These are phyloP conservation scores for Protomyces inundatus DNA, from an alignment of 1,139 yeast species.

Conservation along the genomic window DNA sequence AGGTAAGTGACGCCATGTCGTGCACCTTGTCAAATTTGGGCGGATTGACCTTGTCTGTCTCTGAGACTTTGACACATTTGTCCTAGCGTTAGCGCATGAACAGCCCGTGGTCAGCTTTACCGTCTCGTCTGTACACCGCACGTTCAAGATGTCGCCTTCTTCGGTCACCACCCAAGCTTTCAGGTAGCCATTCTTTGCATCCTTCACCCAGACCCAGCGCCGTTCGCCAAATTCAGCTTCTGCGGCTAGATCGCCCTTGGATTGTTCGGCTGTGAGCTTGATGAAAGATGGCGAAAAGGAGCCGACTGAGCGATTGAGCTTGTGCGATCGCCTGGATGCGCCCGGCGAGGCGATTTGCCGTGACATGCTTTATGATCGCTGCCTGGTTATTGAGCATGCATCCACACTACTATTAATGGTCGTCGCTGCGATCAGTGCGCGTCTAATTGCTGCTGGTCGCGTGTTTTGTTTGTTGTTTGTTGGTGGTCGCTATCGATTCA, in stretches of 20 bases:
- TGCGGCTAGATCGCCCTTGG: conserved; percentile 34
- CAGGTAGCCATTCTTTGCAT: conserved; percentile 56
- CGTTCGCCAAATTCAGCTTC: conserved; percentile 53
- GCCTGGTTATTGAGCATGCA: background rate
- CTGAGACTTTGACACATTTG: conserved; percentile 44
- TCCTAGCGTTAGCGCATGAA: conserved; percentile 36
- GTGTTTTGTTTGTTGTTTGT: too few relatives aligned
- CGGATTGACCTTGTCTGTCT: conserved; percentile 68
- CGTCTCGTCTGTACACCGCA: conserved; percentile 50
- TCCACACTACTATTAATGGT: background rate
- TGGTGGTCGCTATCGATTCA: too few relatives aligned
- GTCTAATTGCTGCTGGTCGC: too few relatives aligned
- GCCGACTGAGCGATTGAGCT: background rate
- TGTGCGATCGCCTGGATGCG: background rate
- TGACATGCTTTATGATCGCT: background rate
- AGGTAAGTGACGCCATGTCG: conserved; percentile 94
- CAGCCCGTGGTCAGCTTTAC: conserved; percentile 34
- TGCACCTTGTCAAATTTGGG: conserved; percentile 85
- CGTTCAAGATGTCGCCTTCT: conserved; percentile 49
- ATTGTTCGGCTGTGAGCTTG: background rate
- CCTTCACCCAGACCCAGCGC: conserved; percentile 81
- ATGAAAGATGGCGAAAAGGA: conserved; percentile 21
- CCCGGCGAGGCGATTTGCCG: background rate
- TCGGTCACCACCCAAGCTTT: conserved; percentile 65
- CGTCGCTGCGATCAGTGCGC: too few relatives aligned